Evolutionary conservation across 768 basidiomycete genomes (phyloP).

Genomic region (Lactifluus volemus): DNA sequence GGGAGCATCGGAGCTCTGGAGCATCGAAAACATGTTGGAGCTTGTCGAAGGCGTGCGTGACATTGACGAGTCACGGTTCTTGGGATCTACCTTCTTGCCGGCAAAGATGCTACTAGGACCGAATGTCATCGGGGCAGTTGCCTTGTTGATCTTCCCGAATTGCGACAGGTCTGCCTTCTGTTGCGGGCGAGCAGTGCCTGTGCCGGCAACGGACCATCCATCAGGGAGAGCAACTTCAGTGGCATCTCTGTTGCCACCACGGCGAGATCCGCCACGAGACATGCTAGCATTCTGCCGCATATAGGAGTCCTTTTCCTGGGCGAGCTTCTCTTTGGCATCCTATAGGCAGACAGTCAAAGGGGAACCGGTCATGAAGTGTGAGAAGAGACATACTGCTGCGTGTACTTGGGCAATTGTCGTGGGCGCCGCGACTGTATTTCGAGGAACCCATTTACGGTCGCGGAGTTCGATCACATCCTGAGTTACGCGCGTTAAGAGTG

Average conservation of each 20-base stretch:
- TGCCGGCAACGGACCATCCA: slow-evolving; percentile 13
- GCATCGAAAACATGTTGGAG: slow-evolving; percentile 85
- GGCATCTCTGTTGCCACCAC: slow-evolving; percentile 62
- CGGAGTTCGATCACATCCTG: slow-evolving; percentile 91
- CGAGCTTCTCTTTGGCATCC: slow-evolving; percentile 87
- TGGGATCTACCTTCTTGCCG: slow-evolving; percentile 51
- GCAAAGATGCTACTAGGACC: slow-evolving; percentile 82
- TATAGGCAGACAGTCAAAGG: slow-evolving; percentile 24
- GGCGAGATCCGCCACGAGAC: slow-evolving; percentile 85
- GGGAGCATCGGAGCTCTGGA: slow-evolving; percentile 51
- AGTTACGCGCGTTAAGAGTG: slow-evolving; percentile 2
- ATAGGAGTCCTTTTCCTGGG: slow-evolving; percentile 62
- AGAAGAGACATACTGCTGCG: slow-evolving; percentile 52
- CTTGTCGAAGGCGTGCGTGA: slow-evolving; percentile 65
- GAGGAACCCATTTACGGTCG: slow-evolving; percentile 68
- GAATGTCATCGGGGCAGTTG: slow-evolving; percentile 58
- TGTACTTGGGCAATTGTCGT: slow-evolving; percentile 86
- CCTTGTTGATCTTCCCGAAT: slow-evolving; percentile 79
- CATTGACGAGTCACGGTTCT: slow-evolving; percentile 55
- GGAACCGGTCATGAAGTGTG: not conserved
- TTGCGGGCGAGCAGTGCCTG: slow-evolving; percentile 38
- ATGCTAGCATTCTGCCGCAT: slow-evolving; percentile 61
- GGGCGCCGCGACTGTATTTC: slow-evolving; percentile 68
- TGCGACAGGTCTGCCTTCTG: slow-evolving; percentile 78
- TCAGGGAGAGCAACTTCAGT: slow-evolving; percentile 33